These are phyloP conservation scores for Trametopsis cervina DNA, from an alignment of 768 basidiomycete genomes.

Conservation along the genomic window DNA sequence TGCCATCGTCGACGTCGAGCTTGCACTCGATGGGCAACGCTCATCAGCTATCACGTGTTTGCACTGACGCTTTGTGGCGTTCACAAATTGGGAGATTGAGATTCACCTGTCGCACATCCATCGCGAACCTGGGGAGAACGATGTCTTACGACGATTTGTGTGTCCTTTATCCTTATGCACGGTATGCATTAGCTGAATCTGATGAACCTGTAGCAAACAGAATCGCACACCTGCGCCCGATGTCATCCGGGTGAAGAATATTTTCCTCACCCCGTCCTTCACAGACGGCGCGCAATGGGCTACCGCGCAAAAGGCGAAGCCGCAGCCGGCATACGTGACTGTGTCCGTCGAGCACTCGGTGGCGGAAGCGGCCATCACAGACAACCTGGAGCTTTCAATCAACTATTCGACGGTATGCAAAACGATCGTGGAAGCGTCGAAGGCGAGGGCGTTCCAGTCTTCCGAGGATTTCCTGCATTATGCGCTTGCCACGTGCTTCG, in stretches of 20 bases:
- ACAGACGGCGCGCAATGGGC: constrained; percentile 41
- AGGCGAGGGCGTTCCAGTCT: constrained; percentile 27
- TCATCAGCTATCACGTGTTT: constrained; percentile 2
- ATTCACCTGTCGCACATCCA: too few species aligned
- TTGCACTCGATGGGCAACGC: background rate
- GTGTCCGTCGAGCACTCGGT: constrained; percentile 47
- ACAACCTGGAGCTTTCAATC: constrained; percentile 52
- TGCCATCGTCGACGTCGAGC: constrained; percentile 16
- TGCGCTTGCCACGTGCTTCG: constrained; percentile 34
- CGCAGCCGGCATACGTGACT: constrained; percentile 49
- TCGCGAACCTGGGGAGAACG: too few species aligned
- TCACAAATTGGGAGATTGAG: background rate
- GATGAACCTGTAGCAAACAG: too few species aligned
- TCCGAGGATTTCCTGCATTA: constrained; percentile 41
- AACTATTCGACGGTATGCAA: constrained; percentile 51
- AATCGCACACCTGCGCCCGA: constrained; percentile 14
- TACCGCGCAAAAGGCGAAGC: constrained; percentile 24
- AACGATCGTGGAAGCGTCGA: constrained; percentile 23
- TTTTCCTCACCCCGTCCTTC: constrained; percentile 36
- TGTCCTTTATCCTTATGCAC: too few species aligned
- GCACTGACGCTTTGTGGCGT: background rate
- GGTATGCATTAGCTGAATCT: too few species aligned
- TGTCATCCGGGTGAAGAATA: constrained; percentile 41
- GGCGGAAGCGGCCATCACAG: constrained; percentile 37
- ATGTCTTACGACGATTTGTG: too few species aligned